These are phyloP conservation scores for Mucor circinelloides DNA, from an alignment of 371 early-diverging fungal genomes.

Conservation along the genomic window DNA sequence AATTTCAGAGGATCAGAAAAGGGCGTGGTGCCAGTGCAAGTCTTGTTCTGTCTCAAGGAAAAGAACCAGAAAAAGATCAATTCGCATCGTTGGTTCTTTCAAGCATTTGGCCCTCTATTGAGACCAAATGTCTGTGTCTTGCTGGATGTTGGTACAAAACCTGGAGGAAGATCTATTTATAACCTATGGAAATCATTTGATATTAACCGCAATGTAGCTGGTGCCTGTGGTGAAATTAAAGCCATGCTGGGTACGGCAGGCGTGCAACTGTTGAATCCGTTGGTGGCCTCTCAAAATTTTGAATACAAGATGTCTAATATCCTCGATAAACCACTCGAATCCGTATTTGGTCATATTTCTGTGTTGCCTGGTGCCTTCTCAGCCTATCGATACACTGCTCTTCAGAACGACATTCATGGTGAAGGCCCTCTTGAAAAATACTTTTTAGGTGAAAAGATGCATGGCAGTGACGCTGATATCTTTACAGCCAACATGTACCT, in stretches of 20 bases:
- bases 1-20: slow-evolving; percentile 75
- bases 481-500: slow-evolving; percentile 78
- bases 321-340: slow-evolving; percentile 96
- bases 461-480: slow-evolving; percentile 70
- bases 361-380: slow-evolving; percentile 97
- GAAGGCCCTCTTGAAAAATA: slow-evolving; percentile 86
- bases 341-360: slow-evolving; percentile 95
- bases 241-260: slow-evolving; percentile 80
- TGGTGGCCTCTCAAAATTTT: slow-evolving; percentile 94
- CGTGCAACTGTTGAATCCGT: slow-evolving; percentile 73
- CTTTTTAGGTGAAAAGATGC: slow-evolving; percentile 92
- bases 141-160: slow-evolving; percentile 94
- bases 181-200: slow-evolving; percentile 95
- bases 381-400: slow-evolving; percentile 90
- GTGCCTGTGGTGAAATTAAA: slow-evolving; percentile 96
- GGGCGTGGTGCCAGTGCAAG: slow-evolving; percentile 86
- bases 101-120: slow-evolving; percentile 89
- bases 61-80: slow-evolving; percentile 92
- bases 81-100: slow-evolving; percentile 98
- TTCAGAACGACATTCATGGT: slow-evolving; percentile 70
- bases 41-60: slow-evolving; percentile 93
- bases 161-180: slow-evolving; percentile 85
- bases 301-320: slow-evolving; percentile 97
- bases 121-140: slow-evolving; percentile 89
- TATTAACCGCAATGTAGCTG: slow-evolving; percentile 81